Conservation (phyloP, 1,139 yeast species). For the Yamadazyma conglobata region DNA sequence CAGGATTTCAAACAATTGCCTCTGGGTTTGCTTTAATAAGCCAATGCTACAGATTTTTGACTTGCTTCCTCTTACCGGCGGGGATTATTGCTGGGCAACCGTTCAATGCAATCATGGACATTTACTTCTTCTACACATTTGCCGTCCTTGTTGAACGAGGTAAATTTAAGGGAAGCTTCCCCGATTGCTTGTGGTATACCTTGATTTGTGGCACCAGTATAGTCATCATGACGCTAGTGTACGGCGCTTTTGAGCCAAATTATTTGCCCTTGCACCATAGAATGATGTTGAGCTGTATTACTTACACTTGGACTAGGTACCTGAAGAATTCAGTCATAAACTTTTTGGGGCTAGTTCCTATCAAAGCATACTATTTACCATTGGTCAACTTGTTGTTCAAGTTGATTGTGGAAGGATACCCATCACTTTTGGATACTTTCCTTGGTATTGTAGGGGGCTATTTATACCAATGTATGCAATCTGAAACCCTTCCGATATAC, state of each 20-base stretch:
- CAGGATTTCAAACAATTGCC: too few species aligned
- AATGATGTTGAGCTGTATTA: constrained; percentile 49
- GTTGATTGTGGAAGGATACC: constrained; percentile 41
- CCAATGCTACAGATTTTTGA: constrained; percentile 45
- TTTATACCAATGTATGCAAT: constrained; percentile 57
- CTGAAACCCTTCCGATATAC: constrained; percentile 46
- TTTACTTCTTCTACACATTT: constrained; percentile 55
- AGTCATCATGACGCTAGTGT: constrained; percentile 26
- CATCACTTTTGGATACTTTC: constrained; percentile 36
- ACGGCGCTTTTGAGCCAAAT: constrained; percentile 21
- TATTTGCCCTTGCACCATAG: constrained; percentile 29
- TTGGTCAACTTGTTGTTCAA: constrained; percentile 50
- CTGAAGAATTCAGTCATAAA: constrained; percentile 49
- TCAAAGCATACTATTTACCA: constrained; percentile 59
- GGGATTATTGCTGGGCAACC: constrained; percentile 35
- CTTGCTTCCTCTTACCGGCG: constrained; percentile 45
- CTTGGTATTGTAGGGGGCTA: constrained; percentile 56
- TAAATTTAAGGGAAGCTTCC: constrained; percentile 49
- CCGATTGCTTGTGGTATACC: constrained; percentile 57
- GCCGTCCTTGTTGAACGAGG: constrained; percentile 54
- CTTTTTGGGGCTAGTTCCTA: constrained; percentile 51
- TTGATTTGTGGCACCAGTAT: constrained; percentile 48
- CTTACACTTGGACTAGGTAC: constrained; percentile 58
- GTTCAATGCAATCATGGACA: constrained; percentile 47
- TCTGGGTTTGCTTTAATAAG: background rate